phyloP scores from a whole-genome alignment of 495 filamentous ascomycete species.

The Aspergillus steynii region DNA sequence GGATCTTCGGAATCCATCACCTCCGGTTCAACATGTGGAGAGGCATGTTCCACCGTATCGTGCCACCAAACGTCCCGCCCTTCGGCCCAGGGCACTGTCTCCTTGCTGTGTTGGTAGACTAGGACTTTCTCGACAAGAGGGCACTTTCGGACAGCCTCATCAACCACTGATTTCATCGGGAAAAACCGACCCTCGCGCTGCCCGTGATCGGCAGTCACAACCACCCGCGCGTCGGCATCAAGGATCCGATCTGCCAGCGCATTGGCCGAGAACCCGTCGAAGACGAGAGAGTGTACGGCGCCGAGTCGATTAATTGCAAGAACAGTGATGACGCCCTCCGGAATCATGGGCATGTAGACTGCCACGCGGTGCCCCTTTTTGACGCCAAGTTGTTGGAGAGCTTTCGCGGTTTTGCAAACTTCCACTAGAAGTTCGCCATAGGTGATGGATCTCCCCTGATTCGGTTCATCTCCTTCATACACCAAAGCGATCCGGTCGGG shows the following conservation, averaged over 20 bases:
- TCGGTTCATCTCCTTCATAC: constrained; percentile 94
- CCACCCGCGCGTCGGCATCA: constrained; percentile 83
- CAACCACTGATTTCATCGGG: constrained; percentile 98
- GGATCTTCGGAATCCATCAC: constrained; percentile 90
- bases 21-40: constrained; percentile 83
- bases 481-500: constrained; percentile 93
- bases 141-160: constrained; percentile 96
- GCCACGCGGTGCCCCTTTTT: constrained; percentile 97
- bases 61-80: constrained; percentile 97
- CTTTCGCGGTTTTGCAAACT: constrained; percentile 81
- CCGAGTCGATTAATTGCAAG: constrained; percentile 90
- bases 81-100: constrained; percentile 84
- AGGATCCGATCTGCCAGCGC: constrained; percentile 94
- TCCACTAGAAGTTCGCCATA: constrained; percentile 92
- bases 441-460: constrained; percentile 83
- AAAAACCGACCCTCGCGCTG: constrained; percentile 97
- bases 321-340: constrained; percentile 89
- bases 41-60: constrained; percentile 95
- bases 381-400: constrained; percentile 90
- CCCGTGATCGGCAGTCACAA: constrained; percentile 96
- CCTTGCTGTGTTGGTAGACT: constrained; percentile 93
- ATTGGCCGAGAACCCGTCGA: constrained; percentile 96
- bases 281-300: constrained; percentile 96
- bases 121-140: constrained; percentile 82
- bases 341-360: constrained; percentile 98